These are phyloP conservation scores for Talaromyces verruculosus DNA, from an alignment of 2,329 filamentous ascomycete species.

Conservation along the genomic window DNA sequence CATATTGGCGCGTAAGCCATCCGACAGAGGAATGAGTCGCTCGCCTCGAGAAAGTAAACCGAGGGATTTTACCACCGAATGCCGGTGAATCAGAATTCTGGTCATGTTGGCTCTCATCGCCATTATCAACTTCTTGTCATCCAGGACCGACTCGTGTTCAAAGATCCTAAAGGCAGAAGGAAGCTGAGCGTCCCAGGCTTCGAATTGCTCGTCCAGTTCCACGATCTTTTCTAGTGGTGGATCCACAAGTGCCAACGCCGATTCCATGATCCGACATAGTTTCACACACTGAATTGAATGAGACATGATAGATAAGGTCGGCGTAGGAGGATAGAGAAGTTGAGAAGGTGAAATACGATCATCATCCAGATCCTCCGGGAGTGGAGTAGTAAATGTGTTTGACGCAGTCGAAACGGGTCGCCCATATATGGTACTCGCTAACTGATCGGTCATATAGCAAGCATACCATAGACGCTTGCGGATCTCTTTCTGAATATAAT, in stretches of 20 bases:
- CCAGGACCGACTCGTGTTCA: conserved; percentile 13
- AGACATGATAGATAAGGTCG: conserved; percentile 14
- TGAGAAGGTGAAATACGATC: conserved; percentile 16
- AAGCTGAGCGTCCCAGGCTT: conserved; percentile 18
- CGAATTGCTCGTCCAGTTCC: conserved; percentile 20
- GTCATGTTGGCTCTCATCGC: conserved; percentile 22
- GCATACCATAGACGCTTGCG: conserved; percentile 23
- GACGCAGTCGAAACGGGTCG: conserved; percentile 20
- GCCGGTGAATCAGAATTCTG: conserved; percentile 20
- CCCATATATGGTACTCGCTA: conserved; percentile 20
- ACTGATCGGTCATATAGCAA: conserved; percentile 21
- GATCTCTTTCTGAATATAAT: conserved; percentile 20
- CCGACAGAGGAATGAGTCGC: conserved; percentile 1
- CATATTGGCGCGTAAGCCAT: conserved; percentile 22
- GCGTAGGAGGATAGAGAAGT: conserved; percentile 18
- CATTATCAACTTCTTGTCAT: conserved; percentile 18
- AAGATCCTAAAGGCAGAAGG: conserved; percentile 13
- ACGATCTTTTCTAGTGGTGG: conserved; percentile 20
- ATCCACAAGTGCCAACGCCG: conserved; percentile 16
- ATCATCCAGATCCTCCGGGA: conserved; percentile 22
- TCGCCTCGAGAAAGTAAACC: conserved; percentile 16
- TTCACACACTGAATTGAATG: conserved; percentile 21
- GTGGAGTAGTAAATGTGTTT: conserved; percentile 18
- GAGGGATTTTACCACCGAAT: conserved; percentile 19
- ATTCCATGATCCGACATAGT: conserved; percentile 21